Evolutionary conservation across 108 stramenopile species (phyloP).

Genomic region (Cyclostephanos invisitatus): DNA sequence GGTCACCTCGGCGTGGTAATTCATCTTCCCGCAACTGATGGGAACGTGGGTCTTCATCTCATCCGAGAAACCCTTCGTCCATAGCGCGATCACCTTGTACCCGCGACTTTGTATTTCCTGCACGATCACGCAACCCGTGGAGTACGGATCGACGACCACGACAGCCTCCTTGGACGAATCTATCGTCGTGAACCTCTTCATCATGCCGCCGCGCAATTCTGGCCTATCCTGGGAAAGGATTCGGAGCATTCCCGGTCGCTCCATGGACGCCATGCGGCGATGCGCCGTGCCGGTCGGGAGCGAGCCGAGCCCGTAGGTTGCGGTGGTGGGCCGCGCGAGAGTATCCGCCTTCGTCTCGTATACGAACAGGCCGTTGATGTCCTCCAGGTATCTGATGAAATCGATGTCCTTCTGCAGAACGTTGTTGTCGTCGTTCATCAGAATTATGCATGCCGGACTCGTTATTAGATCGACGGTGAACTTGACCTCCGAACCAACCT

Average conservation of each 20-base stretch:
- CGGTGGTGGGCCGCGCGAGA: conserved; percentile 69
- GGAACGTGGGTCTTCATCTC: conserved; percentile 45
- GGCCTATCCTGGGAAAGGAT: conserved; percentile 76
- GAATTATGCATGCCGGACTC: conserved; percentile 71
- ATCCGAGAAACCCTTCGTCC: conserved; percentile 60
- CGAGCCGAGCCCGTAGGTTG: conserved; percentile 49
- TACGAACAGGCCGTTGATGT: conserved; percentile 78
- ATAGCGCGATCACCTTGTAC: conserved; percentile 75
- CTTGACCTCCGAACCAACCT: conserved; percentile 63
- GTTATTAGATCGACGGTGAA: conserved; percentile 78
- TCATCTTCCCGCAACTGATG: conserved; percentile 15
- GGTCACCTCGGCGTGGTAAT: conserved; percentile 26
- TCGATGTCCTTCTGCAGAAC: conserved; percentile 71
- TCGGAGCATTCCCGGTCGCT: conserved; percentile 72
- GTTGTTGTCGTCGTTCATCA: conserved; percentile 66
- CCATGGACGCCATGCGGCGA: conserved; percentile 59
- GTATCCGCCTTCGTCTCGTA: conserved; percentile 73
- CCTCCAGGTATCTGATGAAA: conserved; percentile 82
- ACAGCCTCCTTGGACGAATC: conserved; percentile 82
- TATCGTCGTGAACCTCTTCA: conserved; percentile 73
- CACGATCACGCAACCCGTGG: conserved; percentile 83
- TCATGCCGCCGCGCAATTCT: conserved; percentile 61
- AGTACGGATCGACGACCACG: conserved; percentile 87
- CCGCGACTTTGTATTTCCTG: conserved; percentile 81
- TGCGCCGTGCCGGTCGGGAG: conserved; percentile 34